Conservation (phyloP, 805 yeast species). For the Clavispora asparagi region DNA sequence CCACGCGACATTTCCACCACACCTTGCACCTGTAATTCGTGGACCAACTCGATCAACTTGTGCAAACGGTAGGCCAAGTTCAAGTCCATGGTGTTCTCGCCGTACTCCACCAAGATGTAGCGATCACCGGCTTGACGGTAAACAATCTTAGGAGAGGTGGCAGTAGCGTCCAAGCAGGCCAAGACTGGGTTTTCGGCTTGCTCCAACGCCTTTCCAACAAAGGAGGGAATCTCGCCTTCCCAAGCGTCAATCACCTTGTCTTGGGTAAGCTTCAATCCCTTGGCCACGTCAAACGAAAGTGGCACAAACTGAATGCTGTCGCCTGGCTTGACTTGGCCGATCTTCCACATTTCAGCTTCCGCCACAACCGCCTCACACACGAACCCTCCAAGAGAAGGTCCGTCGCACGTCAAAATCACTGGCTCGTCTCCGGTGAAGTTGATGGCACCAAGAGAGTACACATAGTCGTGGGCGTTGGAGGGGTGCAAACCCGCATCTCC, state of each 20-base stretch:
- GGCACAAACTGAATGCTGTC: conserved; percentile 80
- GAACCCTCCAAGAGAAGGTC: conserved; percentile 96
- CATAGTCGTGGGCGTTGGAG: conserved; percentile 97
- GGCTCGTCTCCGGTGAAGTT: conserved; percentile 99
- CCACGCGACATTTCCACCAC: conserved; percentile 96
- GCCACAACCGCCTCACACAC: conserved; percentile 96
- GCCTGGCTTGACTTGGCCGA: conserved; percentile 97
- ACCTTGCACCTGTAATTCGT: conserved; percentile 61
- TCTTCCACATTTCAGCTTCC: conserved; percentile 96
- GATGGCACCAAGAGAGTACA: conserved; percentile 92
- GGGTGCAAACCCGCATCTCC: conserved; percentile 99
- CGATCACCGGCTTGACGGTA: conserved; percentile 98
- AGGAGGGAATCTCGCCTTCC: conserved; percentile 36
- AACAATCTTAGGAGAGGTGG: conserved; percentile 61
- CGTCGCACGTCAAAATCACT: conserved; percentile 93
- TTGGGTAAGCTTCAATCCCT: conserved; percentile 55
- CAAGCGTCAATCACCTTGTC: conserved; percentile 49
- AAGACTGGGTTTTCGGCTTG: conserved; percentile 68
- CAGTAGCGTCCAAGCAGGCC: conserved; percentile 41
- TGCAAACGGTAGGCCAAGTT: conserved; percentile 82
- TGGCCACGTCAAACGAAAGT: conserved; percentile 62
- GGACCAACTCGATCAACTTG: conserved; percentile 70
- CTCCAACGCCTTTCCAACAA: conserved; percentile 18
- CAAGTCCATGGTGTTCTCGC: conserved; percentile 82
- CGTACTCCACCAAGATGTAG: conserved; percentile 86